Percentiles rank a stretch among this genome's conserved stretches.
phyloP scores from a whole-genome alignment of 306 rosid genomes.

The Canavalia ensiformis region DNA sequence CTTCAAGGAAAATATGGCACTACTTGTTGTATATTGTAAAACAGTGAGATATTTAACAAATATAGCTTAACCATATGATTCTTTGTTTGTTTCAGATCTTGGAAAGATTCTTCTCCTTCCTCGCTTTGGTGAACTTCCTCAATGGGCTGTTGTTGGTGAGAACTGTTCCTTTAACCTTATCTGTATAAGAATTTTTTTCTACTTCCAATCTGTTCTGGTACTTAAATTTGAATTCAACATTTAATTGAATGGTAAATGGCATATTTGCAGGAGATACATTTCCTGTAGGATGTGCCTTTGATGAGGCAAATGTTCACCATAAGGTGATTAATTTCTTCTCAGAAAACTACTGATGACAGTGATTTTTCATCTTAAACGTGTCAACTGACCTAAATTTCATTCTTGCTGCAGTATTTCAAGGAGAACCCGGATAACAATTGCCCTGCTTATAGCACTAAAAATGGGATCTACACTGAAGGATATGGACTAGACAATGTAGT shows the following conservation, averaged over 20 bases:
- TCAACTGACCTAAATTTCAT: background rate
- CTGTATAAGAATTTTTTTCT: background rate
- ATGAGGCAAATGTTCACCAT: conserved; percentile 51
- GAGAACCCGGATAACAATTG: conserved; percentile 50
- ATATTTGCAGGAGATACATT: conserved; percentile 57
- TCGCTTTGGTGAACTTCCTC: conserved; percentile 57
- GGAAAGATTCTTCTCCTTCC: conserved; percentile 60
- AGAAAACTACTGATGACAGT: background rate
- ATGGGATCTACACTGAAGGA: conserved; percentile 52
- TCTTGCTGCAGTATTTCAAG: conserved; percentile 48
- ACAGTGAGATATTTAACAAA: too few relatives aligned
- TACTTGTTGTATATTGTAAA: too few relatives aligned
- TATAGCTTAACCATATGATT: background rate
- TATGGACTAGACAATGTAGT: conserved; percentile 56
- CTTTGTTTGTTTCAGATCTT: conserved; percentile 51
- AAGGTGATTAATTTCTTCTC: conserved; percentile 46
- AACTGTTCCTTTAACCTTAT: background rate
- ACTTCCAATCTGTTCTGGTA: background rate
- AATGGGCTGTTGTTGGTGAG: conserved; percentile 68
- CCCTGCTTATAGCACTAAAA: conserved; percentile 46
- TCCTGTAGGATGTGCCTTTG: conserved; percentile 61
- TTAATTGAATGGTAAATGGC: conserved; percentile 10
- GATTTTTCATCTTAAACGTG: background rate
- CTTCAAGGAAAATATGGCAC: too few relatives aligned
- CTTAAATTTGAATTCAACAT: conserved; percentile 8